Conservation (phyloP, 1,284 basidiomycete genomes). For the Puccinia hordei region DNA sequence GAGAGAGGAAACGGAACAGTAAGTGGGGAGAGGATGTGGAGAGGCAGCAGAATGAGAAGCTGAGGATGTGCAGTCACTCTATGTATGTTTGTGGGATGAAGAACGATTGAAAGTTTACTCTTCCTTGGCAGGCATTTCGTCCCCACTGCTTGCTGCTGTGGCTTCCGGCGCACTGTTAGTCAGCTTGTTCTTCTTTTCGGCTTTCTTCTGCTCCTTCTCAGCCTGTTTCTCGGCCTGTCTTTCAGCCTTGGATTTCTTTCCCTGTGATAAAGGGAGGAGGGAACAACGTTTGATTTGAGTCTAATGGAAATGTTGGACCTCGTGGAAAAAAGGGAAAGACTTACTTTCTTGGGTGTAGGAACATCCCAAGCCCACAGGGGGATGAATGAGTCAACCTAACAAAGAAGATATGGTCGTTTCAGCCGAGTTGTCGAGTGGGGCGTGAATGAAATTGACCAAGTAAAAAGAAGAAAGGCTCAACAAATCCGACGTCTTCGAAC, state of each 20-base stretch:
- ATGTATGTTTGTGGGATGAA: background rate
- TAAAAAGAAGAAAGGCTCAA: slow-evolving; percentile 63
- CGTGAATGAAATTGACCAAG: background rate
- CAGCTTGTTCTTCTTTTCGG: slow-evolving; percentile 36
- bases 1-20: background rate
- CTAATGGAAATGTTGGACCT: background rate
- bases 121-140: slow-evolving; percentile 15
- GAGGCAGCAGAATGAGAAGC: background rate
- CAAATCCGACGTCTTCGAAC: slow-evolving; percentile 98
- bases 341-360: slow-evolving; percentile 70
- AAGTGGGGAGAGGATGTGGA: background rate
- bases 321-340: background rate
- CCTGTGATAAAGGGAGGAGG: background rate
- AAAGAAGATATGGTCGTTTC: background rate
- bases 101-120: background rate
- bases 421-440: background rate
- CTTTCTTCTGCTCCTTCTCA: slow-evolving; percentile 42
- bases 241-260: slow-evolving; percentile 44
- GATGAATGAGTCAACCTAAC: slow-evolving; percentile 92
- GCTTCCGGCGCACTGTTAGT: background rate
- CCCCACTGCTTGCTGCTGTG: slow-evolving; percentile 4
- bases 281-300: background rate
- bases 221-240: no score
- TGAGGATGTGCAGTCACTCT: slow-evolving; percentile 4
- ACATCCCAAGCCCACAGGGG: slow-evolving; percentile 97